Percentiles rank a stretch among this genome's conserved stretches.
phyloP scores from a whole-genome alignment of 352 stramenopile genomes.

The Pythium inflatum region DNA sequence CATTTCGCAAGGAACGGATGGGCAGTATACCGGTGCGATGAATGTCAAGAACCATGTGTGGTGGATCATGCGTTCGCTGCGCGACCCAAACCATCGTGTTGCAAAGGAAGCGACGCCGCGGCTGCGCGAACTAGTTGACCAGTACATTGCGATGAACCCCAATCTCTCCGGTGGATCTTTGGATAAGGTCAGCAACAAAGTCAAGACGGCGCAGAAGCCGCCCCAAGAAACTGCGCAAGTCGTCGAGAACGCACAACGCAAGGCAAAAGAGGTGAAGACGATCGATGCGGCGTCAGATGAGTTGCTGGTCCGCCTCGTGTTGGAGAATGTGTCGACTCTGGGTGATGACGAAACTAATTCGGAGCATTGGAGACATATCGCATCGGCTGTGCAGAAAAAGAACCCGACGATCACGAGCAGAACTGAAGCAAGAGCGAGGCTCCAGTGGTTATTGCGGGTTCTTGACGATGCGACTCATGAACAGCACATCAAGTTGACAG shows the following conservation, averaged over 20 bases:
- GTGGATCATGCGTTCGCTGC: neutral
- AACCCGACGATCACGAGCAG: neutral
- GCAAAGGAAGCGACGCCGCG: neutral
- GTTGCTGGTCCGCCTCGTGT: neutral
- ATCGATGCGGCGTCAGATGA: neutral
- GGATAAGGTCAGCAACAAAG: neutral
- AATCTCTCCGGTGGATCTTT: neutral
- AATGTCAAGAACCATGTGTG: neutral
- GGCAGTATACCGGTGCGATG: neutral
- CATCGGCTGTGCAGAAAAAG: neutral
- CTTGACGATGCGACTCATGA: neutral
- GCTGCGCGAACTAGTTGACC: neutral
- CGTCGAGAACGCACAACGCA: neutral
- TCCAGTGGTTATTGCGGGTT: conserved; percentile 6
- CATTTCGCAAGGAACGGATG: neutral
- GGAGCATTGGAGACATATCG: conserved; percentile 9
- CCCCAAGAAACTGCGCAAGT: neutral
- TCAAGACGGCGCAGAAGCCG: neutral
- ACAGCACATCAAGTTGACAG: conserved; percentile 1
- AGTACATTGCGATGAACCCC: neutral
- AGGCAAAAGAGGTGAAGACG: neutral
- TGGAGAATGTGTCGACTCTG: conserved; percentile 2
- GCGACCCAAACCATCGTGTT: conserved; percentile 1
- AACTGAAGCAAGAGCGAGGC: neutral
- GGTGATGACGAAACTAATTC: neutral